Evolutionary conservation across 164 flowering plant genomes (phyloP).

Genomic region (Vitis vinifera): DNA sequence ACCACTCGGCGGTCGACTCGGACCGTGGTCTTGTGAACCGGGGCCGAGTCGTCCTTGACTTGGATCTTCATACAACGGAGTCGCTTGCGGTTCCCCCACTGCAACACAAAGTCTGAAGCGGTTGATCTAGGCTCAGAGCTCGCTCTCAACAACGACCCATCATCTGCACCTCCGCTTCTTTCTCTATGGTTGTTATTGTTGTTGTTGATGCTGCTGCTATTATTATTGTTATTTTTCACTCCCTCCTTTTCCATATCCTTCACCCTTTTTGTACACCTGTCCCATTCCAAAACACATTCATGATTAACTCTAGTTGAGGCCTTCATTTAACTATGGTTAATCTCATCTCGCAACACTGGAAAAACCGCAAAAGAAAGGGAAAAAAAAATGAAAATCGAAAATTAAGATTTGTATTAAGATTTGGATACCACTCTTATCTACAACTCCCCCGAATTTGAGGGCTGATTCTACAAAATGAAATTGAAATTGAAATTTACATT

Average conservation of each 20-base stretch:
- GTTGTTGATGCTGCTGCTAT: constrained; percentile 7
- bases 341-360: too few relatives aligned
- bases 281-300: constrained; percentile 3
- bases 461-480: too few relatives aligned
- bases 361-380: too few relatives aligned
- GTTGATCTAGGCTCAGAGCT: constrained; percentile 22
- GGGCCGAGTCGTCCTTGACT: constrained; percentile 37
- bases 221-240: constrained; percentile 21
- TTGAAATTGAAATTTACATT: too few relatives aligned
- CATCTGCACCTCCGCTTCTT: constrained; percentile 18
- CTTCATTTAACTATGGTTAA: background rate
- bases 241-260: constrained; percentile 35
- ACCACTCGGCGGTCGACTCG: constrained; percentile 61
- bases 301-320: constrained; percentile 14
- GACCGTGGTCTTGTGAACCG: constrained; percentile 39
- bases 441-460: too few relatives aligned
- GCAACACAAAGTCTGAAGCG: constrained; percentile 58
- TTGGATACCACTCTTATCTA: too few relatives aligned
- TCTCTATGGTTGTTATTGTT: constrained; percentile 4
- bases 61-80: constrained; percentile 74
- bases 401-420: too few relatives aligned
- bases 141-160: constrained; percentile 20
- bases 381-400: too few relatives aligned
- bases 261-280: constrained; percentile 18
- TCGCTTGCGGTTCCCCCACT: constrained; percentile 91